A percentile compares a stretch with the other conserved stretches of the same genome.
Conservation (phyloP, 2,329 filamentous ascomycete genomes). For the Colletotrichum eleusines region DNA sequence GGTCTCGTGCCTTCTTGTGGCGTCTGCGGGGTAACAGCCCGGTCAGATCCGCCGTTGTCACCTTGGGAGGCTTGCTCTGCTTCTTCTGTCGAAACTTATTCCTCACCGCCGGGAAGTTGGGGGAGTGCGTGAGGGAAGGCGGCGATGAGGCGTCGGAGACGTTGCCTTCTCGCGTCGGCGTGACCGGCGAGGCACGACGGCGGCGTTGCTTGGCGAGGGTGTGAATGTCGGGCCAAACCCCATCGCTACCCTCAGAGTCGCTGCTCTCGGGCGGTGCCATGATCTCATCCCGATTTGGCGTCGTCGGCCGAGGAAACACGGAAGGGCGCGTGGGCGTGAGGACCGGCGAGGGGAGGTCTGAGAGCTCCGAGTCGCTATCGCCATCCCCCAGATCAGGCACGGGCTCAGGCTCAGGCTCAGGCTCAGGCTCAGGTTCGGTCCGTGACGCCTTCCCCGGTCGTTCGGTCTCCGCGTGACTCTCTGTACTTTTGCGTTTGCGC, state of each 20-base stretch:
- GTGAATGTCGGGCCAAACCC: slow-evolving; percentile 65
- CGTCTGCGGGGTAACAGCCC: slow-evolving; percentile 66
- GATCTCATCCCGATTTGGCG: slow-evolving; percentile 62
- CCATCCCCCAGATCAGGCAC: slow-evolving; percentile 44
- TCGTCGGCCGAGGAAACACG: slow-evolving; percentile 51
- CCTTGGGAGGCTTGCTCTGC: slow-evolving; percentile 51
- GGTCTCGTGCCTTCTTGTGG: slow-evolving; percentile 54
- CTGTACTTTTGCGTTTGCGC: slow-evolving; percentile 69
- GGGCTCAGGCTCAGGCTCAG: slow-evolving; percentile 42
- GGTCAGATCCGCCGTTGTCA: slow-evolving; percentile 67
- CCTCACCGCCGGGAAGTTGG: slow-evolving; percentile 60
- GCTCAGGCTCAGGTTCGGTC: slow-evolving; percentile 43
- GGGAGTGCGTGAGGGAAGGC: slow-evolving; percentile 75
- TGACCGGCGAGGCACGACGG: slow-evolving; percentile 53
- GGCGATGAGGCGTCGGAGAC: slow-evolving; percentile 72
- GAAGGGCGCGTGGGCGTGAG: slow-evolving; percentile 44
- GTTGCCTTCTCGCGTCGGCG: slow-evolving; percentile 55
- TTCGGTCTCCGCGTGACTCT: slow-evolving; percentile 54
- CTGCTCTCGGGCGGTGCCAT: slow-evolving; percentile 69
- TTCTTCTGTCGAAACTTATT: slow-evolving; percentile 46
- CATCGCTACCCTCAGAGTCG: slow-evolving; percentile 58
- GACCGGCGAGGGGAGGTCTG: slow-evolving; percentile 53
- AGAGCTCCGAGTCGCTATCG: slow-evolving; percentile 51
- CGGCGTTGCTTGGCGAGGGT: slow-evolving; percentile 60
- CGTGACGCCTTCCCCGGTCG: slow-evolving; percentile 54